Conservation (phyloP, 768 basidiomycete genomes). For the Rhodotorula graminis region DNA sequence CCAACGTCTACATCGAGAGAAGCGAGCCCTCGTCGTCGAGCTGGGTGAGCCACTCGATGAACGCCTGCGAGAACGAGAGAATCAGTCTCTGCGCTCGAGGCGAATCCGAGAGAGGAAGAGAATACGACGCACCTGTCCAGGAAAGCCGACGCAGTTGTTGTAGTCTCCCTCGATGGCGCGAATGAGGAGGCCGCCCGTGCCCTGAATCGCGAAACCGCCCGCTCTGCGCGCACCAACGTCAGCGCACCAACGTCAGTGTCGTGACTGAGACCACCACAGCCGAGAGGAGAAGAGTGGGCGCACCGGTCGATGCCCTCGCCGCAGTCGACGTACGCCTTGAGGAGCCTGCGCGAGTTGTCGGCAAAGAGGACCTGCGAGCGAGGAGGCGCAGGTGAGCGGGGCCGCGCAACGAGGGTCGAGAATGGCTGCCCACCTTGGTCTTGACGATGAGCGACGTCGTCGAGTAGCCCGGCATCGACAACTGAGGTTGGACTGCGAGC, state of each 20-base stretch:
- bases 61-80: slow-evolving; percentile 54
- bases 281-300: not conserved
- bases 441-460: slow-evolving; percentile 7
- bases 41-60: slow-evolving; percentile 68
- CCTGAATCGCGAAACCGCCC: slow-evolving; percentile 92
- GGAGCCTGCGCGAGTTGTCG: slow-evolving; percentile 25
- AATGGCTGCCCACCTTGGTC: not conserved
- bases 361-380: slow-evolving; percentile 27
- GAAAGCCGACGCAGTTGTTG: slow-evolving; percentile 87
- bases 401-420: too few species aligned
- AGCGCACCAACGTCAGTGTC: not conserved
- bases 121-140: slow-evolving; percentile 55
- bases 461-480: slow-evolving; percentile 25
- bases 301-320: slow-evolving; percentile 35
- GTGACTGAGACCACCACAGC: too few species aligned
- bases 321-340: slow-evolving; percentile 38
- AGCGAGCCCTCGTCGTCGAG: slow-evolving; percentile 62
- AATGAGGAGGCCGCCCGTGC: slow-evolving; percentile 72
- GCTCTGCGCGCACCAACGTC: slow-evolving; percentile 61
- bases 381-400: too few species aligned
- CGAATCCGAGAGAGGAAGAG: too few species aligned
- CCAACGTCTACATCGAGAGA: slow-evolving; percentile 17
- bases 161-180: slow-evolving; percentile 71
- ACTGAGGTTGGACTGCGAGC: slow-evolving; percentile 21
- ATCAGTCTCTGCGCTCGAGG: too few species aligned